Evolutionary conservation across 2,329 filamentous ascomycete species (phyloP), one percentile per base, ranked within the genome.

Genomic region (Cladosporium phlei): DNA sequence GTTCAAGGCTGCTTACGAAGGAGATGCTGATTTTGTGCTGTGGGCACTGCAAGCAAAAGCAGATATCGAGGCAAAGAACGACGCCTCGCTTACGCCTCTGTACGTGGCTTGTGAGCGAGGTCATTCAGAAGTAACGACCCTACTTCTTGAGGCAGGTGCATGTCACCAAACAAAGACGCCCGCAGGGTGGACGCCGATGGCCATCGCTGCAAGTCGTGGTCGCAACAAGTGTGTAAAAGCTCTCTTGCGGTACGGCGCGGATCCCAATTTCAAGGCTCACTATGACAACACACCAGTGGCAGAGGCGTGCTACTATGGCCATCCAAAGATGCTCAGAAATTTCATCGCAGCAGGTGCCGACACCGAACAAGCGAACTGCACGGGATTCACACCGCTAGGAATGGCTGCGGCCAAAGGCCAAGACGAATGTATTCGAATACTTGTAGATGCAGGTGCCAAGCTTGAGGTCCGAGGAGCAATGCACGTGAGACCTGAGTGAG

Each of bases 231-330:
- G 22, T 16, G 46, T 42, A 2, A 39, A 37, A 5, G 28, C 34
- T 6, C 20, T 48, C 4, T 34, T 48, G 17, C 32, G 37, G 12
- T 25, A 35, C n/a, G 38, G 38, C 12, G 46, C 46, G 2, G 46
- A 48, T 16, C 29, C 38, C 1, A 48, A 48, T 32, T 4, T 20
- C 24, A 32, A 43, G 37, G 38, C 27, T 34, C 30, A 48, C 27
- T 27, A 21, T 5, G 14, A 43, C 5, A 10, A 48, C 22, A 37
- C 46, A 11, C 19, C 46, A 2, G 12, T 43, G 12, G 30, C 38
- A 16, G 46, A 48, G 20, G 46, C 46, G 9, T 38, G 37, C 24
- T 39, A 29, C 19, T 20, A 35, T 17, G 46, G 46, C 6, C 46
- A 29, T 24, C 37, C 30, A 5, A 39, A 43, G 8, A 37, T 48